These are phyloP conservation scores for Laguncularia racemosa DNA, from an alignment of 345 rosid genomes.

Conservation along the genomic window DNA sequence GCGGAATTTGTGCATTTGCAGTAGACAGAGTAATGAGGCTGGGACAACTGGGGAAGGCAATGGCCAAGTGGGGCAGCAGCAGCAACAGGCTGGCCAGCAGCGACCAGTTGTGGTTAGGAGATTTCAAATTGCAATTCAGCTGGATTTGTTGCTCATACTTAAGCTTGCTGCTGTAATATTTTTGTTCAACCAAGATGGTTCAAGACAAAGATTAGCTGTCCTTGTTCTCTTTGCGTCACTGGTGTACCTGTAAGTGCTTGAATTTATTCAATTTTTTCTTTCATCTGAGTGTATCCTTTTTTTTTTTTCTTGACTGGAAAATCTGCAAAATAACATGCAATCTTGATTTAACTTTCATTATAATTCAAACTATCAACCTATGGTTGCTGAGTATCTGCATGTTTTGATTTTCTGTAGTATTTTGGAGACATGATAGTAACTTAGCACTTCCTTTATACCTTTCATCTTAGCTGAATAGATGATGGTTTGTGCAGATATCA, in stretches of 20 bases:
- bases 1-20: conserved; percentile 7
- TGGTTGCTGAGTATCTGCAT: too few species aligned
- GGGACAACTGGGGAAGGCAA: conserved; percentile 35
- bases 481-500: conserved; percentile 58
- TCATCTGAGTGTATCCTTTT: neutral
- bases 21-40: conserved; percentile 27
- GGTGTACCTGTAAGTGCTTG: conserved; percentile 72
- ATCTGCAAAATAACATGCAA: too few species aligned
- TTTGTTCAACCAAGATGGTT: conserved; percentile 97
- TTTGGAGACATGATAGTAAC: too few species aligned
- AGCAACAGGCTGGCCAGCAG: conserved; percentile 55
- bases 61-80: conserved; percentile 52
- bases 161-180: conserved; percentile 94
- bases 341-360: too few species aligned
- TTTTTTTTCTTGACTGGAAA: neutral
- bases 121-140: conserved; percentile 87
- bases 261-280: conserved; percentile 1
- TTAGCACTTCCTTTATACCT: too few species aligned
- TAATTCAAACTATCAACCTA: too few species aligned
- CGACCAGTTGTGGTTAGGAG: conserved; percentile 80
- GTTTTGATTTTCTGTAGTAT: too few species aligned
- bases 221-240: conserved; percentile 81
- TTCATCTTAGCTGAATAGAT: neutral
- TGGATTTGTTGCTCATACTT: conserved; percentile 78
- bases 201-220: conserved; percentile 78